Conservation (phyloP, 768 basidiomycete species). For the Tubosaeta sp. region DNA sequence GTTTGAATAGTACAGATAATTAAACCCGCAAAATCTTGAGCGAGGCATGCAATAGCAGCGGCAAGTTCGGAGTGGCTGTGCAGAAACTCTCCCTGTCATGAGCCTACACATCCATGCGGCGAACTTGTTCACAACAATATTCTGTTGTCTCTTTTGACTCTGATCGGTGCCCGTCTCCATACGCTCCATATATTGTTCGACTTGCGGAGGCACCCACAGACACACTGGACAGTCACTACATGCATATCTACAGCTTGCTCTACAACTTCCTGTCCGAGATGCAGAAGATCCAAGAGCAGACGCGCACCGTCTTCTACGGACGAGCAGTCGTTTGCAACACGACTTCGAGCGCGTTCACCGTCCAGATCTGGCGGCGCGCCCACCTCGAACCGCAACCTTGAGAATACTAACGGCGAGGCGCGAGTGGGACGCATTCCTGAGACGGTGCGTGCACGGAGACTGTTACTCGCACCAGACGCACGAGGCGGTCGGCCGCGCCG, state of each 20-base stretch:
- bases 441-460: constrained; percentile 42
- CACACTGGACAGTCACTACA: constrained; percentile 33
- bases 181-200: too few species aligned
- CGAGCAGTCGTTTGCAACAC: constrained; percentile 40
- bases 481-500: constrained; percentile 16
- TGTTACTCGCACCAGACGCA: constrained; percentile 26
- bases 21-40: too few species aligned
- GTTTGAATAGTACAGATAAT: not conserved
- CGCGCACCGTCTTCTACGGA: constrained; percentile 42
- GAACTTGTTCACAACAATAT: too few species aligned
- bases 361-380: constrained; percentile 19
- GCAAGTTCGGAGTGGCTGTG: too few species aligned
- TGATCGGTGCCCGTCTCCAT: too few species aligned
- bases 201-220: too few species aligned
- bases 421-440: constrained; percentile 37
- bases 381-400: not conserved
- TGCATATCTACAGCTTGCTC: constrained; percentile 52
- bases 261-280: constrained; percentile 47
- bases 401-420: constrained; percentile 20
- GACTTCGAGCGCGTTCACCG: constrained; percentile 39
- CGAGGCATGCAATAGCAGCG: too few species aligned
- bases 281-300: constrained; percentile 33
- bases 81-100: too few species aligned
- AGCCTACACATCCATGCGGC: too few species aligned
- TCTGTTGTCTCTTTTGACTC: too few species aligned